Base-by-base conservation (phyloP, 768 basidiomycete genomes). In the Coprinopsis strossmayeri region DNA sequence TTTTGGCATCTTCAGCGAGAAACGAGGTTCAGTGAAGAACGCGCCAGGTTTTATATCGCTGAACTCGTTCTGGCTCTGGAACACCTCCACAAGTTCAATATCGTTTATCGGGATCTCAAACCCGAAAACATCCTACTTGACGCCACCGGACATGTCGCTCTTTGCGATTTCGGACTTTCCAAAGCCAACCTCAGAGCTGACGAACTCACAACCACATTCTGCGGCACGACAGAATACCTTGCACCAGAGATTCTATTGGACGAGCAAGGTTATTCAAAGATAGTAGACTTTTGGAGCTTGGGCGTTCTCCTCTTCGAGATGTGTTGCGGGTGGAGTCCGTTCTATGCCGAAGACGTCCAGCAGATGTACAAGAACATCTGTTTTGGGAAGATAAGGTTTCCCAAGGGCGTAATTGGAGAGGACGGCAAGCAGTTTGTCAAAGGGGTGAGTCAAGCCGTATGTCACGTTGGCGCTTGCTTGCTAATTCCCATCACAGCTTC, bases 301-400 rank as follows among this genome's bases (percentile, higher is more conserved):
- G 95, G 94, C 27, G 96, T 98, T 1, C 73, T 99, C 26, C 73
- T 99, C 20, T 99, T 98, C 63, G 96, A 99, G 69, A 99, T 99
- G 96, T 98, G 96, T 60, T 99, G 96, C 57, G 96, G 96, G 4
- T 98, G 96, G 96, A 92, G 89, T 62, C 96, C 96, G 34, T 99
- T 98, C 70, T 99, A 98, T 60, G 94, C 95, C 15, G 96, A 99
- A 60, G 96, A 99, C 62, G 96, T 92, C 3, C 95, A 99, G 64
- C 91, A 95, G 68, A 99, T 99, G 96, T 99, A 99, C 73, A 93
- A 93, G 75, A 92, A 89, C 68, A 91, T 91, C 56, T 96, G 94
- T 64, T 99, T 98, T 65, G 96, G 96, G 51, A 98, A 97, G 77
- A 97, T 98, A 62, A 77, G 93, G 46, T 98, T 98, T 71, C 96